phyloP scores from a whole-genome alignment of 2,329 filamentous ascomycete species.

The Ophiostoma ips region DNA sequence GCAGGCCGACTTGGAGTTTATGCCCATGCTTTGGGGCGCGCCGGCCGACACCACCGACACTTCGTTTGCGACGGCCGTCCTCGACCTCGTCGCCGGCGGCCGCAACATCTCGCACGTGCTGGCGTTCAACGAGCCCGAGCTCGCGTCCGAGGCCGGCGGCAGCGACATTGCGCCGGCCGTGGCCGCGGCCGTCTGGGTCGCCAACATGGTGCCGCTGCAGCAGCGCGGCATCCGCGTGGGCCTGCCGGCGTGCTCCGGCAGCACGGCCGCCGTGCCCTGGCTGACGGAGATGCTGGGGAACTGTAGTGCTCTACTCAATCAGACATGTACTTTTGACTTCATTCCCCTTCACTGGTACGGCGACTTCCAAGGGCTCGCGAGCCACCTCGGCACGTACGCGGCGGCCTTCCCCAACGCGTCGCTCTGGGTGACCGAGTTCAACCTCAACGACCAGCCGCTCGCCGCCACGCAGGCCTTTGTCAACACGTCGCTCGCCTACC shows the following conservation, averaged over 20 bases:
- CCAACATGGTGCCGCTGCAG: constrained; percentile 55
- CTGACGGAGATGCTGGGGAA: constrained; percentile 49
- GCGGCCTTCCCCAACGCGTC: constrained; percentile 42
- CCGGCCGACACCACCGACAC: constrained; percentile 33
- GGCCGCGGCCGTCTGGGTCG: constrained; percentile 57
- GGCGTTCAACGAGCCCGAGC: constrained; percentile 72
- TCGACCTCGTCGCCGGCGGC: constrained; percentile 34
- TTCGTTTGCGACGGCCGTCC: constrained; percentile 47
- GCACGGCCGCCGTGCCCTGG: constrained; percentile 48
- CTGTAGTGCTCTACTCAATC: constrained; percentile 43
- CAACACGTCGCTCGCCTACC: constrained; percentile 50
- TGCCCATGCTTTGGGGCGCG: constrained; percentile 69
- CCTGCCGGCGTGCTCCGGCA: constrained; percentile 56
- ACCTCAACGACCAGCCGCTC: constrained; percentile 43
- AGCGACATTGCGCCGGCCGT: constrained; percentile 42
- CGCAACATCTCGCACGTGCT: constrained; percentile 53
- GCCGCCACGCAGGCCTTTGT: constrained; percentile 48
- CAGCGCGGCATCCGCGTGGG: constrained; percentile 52
- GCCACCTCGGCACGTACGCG: constrained; percentile 47
- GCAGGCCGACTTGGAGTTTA: constrained; percentile 52
- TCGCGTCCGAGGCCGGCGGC: constrained; percentile 39
- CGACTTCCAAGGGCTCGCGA: constrained; percentile 53
- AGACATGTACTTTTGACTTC: constrained; percentile 49
- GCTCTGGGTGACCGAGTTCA: constrained; percentile 73
- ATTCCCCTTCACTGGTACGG: constrained; percentile 56